Percentiles rank a stretch among this genome's conserved stretches.
Conservation (phyloP, 2,329 filamentous ascomycete genomes). For the Cladophialophora immunda region DNA sequence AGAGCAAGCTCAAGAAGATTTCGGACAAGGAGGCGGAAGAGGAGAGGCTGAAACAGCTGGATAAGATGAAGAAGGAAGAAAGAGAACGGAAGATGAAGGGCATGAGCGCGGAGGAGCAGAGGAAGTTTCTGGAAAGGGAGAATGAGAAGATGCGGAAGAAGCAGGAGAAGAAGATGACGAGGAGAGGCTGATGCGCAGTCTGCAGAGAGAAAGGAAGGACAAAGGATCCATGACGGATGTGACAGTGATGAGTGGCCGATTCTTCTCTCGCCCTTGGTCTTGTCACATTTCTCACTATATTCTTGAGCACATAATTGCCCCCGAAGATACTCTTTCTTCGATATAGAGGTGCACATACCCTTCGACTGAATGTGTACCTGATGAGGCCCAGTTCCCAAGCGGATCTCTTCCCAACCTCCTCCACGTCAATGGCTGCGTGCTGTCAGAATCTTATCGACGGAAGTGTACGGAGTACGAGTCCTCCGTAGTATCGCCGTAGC, state of each 20-base stretch:
- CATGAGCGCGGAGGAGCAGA: constrained; percentile 82
- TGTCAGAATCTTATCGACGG: background rate
- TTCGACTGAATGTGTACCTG: background rate
- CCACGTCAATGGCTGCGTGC: background rate
- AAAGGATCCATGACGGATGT: background rate
- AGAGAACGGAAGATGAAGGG: constrained; percentile 80
- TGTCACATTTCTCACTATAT: background rate
- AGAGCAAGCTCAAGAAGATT: constrained; percentile 78
- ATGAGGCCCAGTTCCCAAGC: background rate
- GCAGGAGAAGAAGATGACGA: constrained; percentile 69
- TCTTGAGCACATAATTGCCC: background rate
- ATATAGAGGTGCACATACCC: background rate
- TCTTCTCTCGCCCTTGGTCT: background rate
- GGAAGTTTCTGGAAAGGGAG: constrained; percentile 84
- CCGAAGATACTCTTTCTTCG: background rate
- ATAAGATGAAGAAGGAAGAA: constrained; percentile 84
- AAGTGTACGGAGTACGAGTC: background rate
- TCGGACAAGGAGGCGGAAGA: constrained; percentile 76
- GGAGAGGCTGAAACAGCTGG: constrained; percentile 60
- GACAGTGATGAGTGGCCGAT: background rate
- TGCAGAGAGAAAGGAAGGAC: background rate
- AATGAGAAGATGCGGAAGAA: constrained; percentile 74
- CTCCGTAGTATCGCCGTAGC: too few relatives aligned
- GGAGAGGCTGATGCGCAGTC: constrained; percentile 51
- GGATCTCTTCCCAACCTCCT: background rate